phyloP scores from a whole-genome alignment of 2,329 filamentous ascomycete species.

The Pseudonectria foliicola region DNA sequence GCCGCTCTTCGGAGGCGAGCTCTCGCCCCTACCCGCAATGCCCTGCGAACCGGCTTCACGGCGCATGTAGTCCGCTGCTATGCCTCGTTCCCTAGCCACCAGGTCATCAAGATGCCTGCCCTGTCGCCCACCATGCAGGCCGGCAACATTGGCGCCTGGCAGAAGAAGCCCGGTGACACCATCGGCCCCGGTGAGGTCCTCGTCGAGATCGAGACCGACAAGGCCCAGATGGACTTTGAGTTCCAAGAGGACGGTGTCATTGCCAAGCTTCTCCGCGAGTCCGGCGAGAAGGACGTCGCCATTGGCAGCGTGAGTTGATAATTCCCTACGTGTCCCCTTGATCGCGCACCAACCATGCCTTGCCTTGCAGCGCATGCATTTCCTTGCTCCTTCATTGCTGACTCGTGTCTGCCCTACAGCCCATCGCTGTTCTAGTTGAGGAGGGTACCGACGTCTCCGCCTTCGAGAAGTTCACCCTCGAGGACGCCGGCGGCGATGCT shows the following conservation, averaged over 20 bases:
- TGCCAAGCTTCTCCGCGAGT: constrained; percentile 88
- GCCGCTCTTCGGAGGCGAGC: constrained; percentile 57
- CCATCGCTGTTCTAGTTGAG: constrained; percentile 91
- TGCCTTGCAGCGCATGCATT: constrained; percentile 5
- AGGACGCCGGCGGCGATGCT: constrained; percentile 80
- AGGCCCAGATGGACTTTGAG: constrained; percentile 99
- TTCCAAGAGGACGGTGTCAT: constrained; percentile 97
- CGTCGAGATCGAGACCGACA: constrained; percentile 98
- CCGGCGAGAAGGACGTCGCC: constrained; percentile 86
- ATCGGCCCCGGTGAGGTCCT: constrained; percentile 90
- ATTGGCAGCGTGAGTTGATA: constrained; percentile 78
- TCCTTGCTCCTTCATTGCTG: constrained; percentile 5
- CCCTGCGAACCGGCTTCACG: constrained; percentile 44
- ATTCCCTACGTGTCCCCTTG: constrained; percentile 8
- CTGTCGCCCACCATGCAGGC: constrained; percentile 96
- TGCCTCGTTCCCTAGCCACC: constrained; percentile 89
- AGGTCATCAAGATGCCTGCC: constrained; percentile 94
- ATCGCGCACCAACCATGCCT: constrained; percentile 10
- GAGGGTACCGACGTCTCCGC: constrained; percentile 80
- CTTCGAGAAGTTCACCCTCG: constrained; percentile 81
- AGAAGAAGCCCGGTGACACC: constrained; percentile 89
- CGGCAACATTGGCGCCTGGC: constrained; percentile 94
- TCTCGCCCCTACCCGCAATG: constrained; percentile 43
- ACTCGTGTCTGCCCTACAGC: constrained; percentile 45
- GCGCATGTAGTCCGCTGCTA: constrained; percentile 55